These are phyloP conservation scores for Fragilaria radians DNA, from an alignment of 108 stramenopile genomes.

Conservation along the genomic window DNA sequence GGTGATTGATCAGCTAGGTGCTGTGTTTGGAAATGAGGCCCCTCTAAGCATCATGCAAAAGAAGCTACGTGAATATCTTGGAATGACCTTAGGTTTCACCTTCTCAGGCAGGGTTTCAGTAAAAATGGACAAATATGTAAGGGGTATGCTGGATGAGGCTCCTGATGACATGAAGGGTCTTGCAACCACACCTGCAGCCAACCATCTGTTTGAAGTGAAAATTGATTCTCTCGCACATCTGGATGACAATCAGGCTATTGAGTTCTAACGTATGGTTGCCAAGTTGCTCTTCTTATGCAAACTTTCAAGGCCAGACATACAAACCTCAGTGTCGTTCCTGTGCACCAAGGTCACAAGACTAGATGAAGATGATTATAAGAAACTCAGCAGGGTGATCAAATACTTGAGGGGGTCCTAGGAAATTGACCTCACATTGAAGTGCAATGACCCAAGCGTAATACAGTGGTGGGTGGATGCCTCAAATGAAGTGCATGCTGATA, in stretches of 20 bases:
- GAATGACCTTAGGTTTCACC: constrained; percentile 25
- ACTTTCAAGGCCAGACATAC: constrained; percentile 31
- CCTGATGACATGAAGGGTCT: constrained; percentile 1
- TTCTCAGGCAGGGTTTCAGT: neutral
- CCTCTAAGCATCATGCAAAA: constrained; percentile 18
- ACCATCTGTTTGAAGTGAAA: constrained; percentile 14
- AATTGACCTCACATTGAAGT: constrained; percentile 4
- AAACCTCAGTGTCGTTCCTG: constrained; percentile 10
- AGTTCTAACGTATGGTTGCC: constrained; percentile 8
- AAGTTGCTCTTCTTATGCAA: constrained; percentile 24
- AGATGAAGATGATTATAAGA: constrained; percentile 19
- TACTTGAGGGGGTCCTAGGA: constrained; percentile 19
- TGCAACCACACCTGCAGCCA: constrained; percentile 13
- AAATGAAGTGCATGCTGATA: too few species aligned
- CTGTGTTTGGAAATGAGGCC: neutral
- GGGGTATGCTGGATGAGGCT: constrained; percentile 10
- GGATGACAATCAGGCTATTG: neutral
- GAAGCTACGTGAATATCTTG: constrained; percentile 31
- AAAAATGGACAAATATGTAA: constrained; percentile 16
- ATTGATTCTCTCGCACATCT: constrained; percentile 6
- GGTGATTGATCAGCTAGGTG: neutral
- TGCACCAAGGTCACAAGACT: constrained; percentile 8
- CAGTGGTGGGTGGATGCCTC: constrained; percentile 17
- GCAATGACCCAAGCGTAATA: constrained; percentile 1
- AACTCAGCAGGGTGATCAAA: constrained; percentile 17